Conservation (phyloP, 345 rosid genomes). For the Hypericum perforatum region DNA sequence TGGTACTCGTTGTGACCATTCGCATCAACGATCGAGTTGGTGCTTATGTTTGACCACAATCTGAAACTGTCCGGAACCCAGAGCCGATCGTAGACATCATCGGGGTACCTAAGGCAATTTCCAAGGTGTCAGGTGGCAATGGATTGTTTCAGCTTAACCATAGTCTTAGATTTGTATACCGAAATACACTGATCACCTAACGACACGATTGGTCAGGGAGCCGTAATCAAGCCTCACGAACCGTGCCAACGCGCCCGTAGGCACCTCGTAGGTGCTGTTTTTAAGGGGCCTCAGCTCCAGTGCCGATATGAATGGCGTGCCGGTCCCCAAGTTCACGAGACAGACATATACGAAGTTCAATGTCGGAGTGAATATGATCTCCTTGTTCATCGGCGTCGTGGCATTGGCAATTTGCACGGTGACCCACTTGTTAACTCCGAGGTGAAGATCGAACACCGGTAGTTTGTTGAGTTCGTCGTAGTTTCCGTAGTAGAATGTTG, state of each 20-base stretch:
- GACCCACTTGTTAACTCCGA: constrained; percentile 16
- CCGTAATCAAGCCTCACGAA: constrained; percentile 12
- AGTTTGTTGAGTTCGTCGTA: constrained; percentile 8
- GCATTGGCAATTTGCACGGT: constrained; percentile 4
- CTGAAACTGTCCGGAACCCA: constrained; percentile 4
- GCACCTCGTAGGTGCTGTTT: not conserved
- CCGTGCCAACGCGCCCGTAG: constrained; percentile 5
- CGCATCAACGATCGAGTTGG: constrained; percentile 17
- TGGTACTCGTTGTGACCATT: constrained; percentile 12
- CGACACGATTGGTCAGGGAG: constrained; percentile 15
- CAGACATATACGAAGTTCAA: constrained; percentile 20
- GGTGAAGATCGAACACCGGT: constrained; percentile 12
- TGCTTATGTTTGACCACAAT: constrained; percentile 1
- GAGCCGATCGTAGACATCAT: no score
- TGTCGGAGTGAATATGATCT: constrained; percentile 18
- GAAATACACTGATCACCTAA: no score
- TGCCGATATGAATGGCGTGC: constrained; percentile 28
- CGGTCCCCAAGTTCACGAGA: constrained; percentile 29
- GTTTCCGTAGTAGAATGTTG: constrained; percentile 9
- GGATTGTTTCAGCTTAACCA: not conserved
- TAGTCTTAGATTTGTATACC: no score
- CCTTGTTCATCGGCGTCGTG: constrained; percentile 10
- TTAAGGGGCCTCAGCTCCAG: constrained; percentile 18
- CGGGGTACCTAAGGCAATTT: no score
- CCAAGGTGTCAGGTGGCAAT: not conserved